A percentile compares a stretch with the other conserved stretches of the same genome.
Evolutionary conservation across 1,284 basidiomycete species (phyloP).

Genomic region (Neolentinus lepideus): DNA sequence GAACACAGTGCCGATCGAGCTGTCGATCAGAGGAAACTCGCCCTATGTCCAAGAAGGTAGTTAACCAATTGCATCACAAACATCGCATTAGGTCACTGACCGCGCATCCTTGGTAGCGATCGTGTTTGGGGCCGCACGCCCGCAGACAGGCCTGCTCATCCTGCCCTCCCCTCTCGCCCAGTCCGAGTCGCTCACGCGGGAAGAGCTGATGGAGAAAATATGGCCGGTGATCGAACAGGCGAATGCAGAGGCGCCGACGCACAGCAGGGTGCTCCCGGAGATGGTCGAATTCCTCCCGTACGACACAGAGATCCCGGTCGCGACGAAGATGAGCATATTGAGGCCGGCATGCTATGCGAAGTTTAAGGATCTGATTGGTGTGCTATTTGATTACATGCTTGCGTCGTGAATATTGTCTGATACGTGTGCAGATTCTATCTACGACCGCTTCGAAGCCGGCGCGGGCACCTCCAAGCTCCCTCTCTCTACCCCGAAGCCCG

Average conservation of each 20-base stretch:
- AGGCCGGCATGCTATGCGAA: slow-evolving; percentile 38
- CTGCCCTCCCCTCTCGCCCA: slow-evolving; percentile 36
- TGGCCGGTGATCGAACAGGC: slow-evolving; percentile 42
- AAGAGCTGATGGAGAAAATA: slow-evolving; percentile 32
- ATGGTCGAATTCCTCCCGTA: slow-evolving; percentile 41
- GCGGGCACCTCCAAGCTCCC: slow-evolving; percentile 26
- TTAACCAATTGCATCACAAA: no score
- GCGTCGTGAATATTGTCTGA: neutral
- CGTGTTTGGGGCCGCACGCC: slow-evolving; percentile 49
- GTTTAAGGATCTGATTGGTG: slow-evolving; percentile 39
- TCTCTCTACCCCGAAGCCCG: slow-evolving; percentile 6
- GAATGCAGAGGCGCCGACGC: slow-evolving; percentile 43
- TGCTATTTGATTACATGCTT: neutral
- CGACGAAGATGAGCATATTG: slow-evolving; percentile 39
- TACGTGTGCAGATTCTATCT: slow-evolving; percentile 25
- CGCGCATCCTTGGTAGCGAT: no score
- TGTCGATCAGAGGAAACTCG: slow-evolving; percentile 32
- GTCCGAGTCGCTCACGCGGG: slow-evolving; percentile 27
- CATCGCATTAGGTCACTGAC: no score
- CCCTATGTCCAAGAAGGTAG: slow-evolving; percentile 29
- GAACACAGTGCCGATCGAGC: slow-evolving; percentile 30
- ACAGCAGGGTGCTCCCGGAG: slow-evolving; percentile 43
- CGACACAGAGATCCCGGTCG: slow-evolving; percentile 32
- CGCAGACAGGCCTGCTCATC: slow-evolving; percentile 48
- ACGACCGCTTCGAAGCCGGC: slow-evolving; percentile 37